Base-by-base conservation (phyloP, 768 basidiomycete genomes). In the Hydnomerulius pinastri region DNA sequence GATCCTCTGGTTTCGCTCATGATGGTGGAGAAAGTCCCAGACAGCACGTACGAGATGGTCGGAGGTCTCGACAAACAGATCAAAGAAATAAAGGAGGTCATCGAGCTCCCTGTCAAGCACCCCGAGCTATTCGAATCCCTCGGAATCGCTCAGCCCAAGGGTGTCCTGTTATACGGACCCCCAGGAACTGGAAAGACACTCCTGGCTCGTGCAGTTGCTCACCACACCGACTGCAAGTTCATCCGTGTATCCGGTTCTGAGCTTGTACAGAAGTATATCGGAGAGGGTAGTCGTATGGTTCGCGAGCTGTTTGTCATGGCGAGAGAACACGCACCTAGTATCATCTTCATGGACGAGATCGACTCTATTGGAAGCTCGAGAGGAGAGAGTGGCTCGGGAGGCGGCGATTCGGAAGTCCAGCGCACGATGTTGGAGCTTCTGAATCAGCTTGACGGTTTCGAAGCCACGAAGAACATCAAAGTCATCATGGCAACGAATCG, bases 1-100 rank as follows among this genome's bases (percentile, higher is more conserved):
- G 97, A 98, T 70, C 96, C 97, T 4, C 85, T 98, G 33, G 95
- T 98, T 25, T 97, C 94, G 17, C 83, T 98, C 55, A 98, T 98
- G 97, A 98, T 98, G 95, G 96, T 98, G 10, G 96, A 99, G 73
- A 99, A 99, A 70, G 96, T 98, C 0, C 96, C 96, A 0, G 96
- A 98, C 70, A 93, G 90, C 71, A 98, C 97, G 25, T 99, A 99
- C 73, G 97, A 98, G 72, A 98, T 98, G 95, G 96, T 99, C 53
- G 97, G 97, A 18, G 96, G 96, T 59, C 81, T 98, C 51, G 97
- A 98, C 77, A 92, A 97, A 73, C 88, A 95, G 57, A 95, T 96
- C 63, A 97, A 97, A 75, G 95, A 98, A 65, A 96, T 98, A 73
- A 97, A 98, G 72, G 96, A 98, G 71, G 96, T 98, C 66, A 98